Evolutionary conservation across 441 rosid genomes (phyloP).

Genomic region (Cnidoscolus chayamansa): DNA sequence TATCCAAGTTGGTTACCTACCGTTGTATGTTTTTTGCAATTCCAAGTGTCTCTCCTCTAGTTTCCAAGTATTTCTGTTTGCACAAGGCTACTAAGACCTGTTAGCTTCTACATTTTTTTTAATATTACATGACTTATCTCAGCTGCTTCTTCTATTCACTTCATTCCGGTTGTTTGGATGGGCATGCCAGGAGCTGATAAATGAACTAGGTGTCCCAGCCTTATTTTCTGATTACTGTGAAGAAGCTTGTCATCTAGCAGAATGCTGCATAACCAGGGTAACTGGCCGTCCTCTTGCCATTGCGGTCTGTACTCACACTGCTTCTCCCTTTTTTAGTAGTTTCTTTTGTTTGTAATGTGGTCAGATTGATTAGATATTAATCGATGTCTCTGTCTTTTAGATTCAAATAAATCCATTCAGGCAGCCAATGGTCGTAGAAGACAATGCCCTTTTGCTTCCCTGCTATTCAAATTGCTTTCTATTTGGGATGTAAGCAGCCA

Average conservation of each 20-base stretch:
- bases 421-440: slow-evolving; percentile 87
- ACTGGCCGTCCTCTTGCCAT: slow-evolving; percentile 47
- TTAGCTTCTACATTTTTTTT: background rate
- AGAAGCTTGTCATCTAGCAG: slow-evolving; percentile 91
- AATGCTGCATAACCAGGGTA: slow-evolving; percentile 49
- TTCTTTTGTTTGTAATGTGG: background rate
- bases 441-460: slow-evolving; percentile 60
- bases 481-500: slow-evolving; percentile 48
- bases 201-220: slow-evolving; percentile 59
- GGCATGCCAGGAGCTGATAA: slow-evolving; percentile 60
- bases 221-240: slow-evolving; percentile 91
- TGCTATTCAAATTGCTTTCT: slow-evolving; percentile 93
- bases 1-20: slow-evolving; percentile 85
- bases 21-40: slow-evolving; percentile 42
- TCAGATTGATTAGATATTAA: slow-evolving; percentile 13
- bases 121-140: background rate
- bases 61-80: background rate
- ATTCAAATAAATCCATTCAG: slow-evolving; percentile 83
- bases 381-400: slow-evolving; percentile 41
- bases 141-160: background rate
- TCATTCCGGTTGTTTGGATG: slow-evolving; percentile 6
- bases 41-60: slow-evolving; percentile 2
- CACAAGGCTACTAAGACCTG: too few species aligned
- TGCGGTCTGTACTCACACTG: slow-evolving; percentile 42
- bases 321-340: slow-evolving; percentile 13